Evolutionary conservation across 2,329 filamentous ascomycete genomes (phyloP).

Genomic region (Fusarium xyrophilum): DNA sequence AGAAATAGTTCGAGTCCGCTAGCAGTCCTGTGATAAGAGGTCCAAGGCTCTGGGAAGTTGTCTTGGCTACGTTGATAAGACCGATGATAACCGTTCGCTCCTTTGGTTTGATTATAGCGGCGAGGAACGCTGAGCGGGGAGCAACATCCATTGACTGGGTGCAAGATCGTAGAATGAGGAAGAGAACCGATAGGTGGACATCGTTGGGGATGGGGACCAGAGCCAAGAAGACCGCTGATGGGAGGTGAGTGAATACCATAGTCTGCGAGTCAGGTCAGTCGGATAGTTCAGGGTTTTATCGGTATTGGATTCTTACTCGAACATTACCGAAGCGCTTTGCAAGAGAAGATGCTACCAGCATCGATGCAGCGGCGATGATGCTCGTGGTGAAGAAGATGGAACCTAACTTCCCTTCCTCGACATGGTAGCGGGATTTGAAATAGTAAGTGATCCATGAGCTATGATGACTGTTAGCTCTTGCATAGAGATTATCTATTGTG

Average conservation of each 20-base stretch:
- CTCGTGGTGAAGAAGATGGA: slow-evolving; percentile 62
- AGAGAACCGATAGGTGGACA: slow-evolving; percentile 61
- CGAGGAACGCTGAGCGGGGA: slow-evolving; percentile 72
- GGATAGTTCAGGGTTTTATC: fast-evolving
- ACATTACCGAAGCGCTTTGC: slow-evolving; percentile 67
- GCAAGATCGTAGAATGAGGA: slow-evolving; percentile 68
- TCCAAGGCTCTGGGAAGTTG: slow-evolving; percentile 66
- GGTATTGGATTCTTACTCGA: slow-evolving; percentile 55
- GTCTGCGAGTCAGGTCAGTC: slow-evolving; percentile 52
- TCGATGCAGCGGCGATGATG: slow-evolving; percentile 59
- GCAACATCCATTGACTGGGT: slow-evolving; percentile 74
- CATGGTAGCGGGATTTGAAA: slow-evolving; percentile 57
- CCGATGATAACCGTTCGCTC: slow-evolving; percentile 78
- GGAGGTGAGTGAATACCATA: slow-evolving; percentile 78
- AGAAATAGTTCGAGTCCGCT: slow-evolving; percentile 62
- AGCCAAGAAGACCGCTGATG: slow-evolving; percentile 69
- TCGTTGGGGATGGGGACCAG: slow-evolving; percentile 65
- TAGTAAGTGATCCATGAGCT: slow-evolving; percentile 66
- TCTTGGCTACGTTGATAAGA: slow-evolving; percentile 73
- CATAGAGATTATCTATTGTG: neutral
- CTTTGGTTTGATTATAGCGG: slow-evolving; percentile 66
- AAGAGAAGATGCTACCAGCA: slow-evolving; percentile 60
- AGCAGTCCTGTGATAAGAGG: slow-evolving; percentile 70
- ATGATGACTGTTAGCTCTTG: slow-evolving; percentile 38
- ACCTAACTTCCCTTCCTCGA: slow-evolving; percentile 59